Conservation (phyloP, 768 basidiomycete species). For the Roridomyces roridus region DNA sequence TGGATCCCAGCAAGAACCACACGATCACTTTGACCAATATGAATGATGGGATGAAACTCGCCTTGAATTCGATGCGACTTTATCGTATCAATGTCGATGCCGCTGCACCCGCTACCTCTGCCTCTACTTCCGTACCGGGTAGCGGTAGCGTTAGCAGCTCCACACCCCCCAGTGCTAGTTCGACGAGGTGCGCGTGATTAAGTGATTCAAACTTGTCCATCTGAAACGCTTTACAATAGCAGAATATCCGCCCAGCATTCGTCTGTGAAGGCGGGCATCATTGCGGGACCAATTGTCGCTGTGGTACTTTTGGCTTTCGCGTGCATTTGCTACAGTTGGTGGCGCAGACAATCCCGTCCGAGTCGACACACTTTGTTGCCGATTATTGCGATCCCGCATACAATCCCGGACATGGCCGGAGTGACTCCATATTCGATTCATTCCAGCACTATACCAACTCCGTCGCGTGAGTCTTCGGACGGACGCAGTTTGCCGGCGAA, state of each 20-base stretch:
- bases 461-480: too few relatives aligned
- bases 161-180: not conserved
- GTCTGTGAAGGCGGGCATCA: conserved; percentile 10
- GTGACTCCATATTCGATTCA: not conserved
- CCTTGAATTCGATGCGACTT: conserved; percentile 13
- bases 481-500: too few relatives aligned
- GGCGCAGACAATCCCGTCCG: conserved; percentile 5
- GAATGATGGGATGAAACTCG: not conserved
- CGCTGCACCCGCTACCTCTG: not conserved
- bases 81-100: not conserved
- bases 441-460: too few relatives aligned
- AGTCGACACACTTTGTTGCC: not conserved
- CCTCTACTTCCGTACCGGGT: not conserved
- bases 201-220: not conserved
- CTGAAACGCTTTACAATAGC: not conserved
- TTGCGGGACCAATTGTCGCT: conserved; percentile 14
- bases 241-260: conserved; percentile 2
- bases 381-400: not conserved
- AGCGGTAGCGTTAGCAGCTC: not conserved
- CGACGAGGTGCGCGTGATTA: not conserved
- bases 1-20: conserved; percentile 16
- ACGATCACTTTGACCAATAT: conserved; percentile 6
- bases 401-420: not conserved
- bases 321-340: conserved; percentile 2
- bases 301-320: not conserved